Base-by-base conservation (phyloP, 2,329 filamentous ascomycete genomes). In the Dothideomycetidae sp. region DNA sequence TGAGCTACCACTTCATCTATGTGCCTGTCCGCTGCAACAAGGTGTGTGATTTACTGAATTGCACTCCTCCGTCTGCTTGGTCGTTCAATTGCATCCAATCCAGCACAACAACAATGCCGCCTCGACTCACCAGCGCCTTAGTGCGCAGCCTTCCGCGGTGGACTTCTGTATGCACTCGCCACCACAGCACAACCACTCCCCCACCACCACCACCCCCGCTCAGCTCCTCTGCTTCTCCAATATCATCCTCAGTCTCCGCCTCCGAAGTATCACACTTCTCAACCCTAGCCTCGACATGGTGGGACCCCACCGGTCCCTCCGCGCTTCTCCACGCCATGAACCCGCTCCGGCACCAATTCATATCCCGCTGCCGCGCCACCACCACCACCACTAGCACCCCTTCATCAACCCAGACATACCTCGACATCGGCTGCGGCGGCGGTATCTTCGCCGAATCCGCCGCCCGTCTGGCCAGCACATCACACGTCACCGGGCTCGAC, bases 301-400 rank as follows among this genome's bases (percentile, higher is more conserved):
- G 90, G 90, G 86, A 96, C 60, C 82, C 88, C 1, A 77, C 93
- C 54, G 90, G 90, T 36, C 79, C 88, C 5, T 94, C 85, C 3
- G 76, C 88, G 28, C 75, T 94, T 41, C 75, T 98, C 2, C 90
- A 98, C 60, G 78, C 93, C 48, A 96, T 98, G 88, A 96, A 98
- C 62, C 90, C 90, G 2, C 73, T 93, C 31, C 85, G 90, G 21
- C 86, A 96, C 63, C 77, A 85, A 60, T 96, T 96, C 61, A 90
- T 94, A 57, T 68, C 68, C 14, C 62, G 65, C 44, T 94, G 88
- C 54, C 71, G 78, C 32, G 16, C 38, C 39, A 42, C 37, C 21
- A 55, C 57, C 18, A 64, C 64, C 3, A 65, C 65, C 32, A 63
- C 67, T 29, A 15, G 38, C 2, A 21, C 29, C 29, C 12, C 48